Base-by-base conservation (phyloP, 1,139 yeast species). In the Magnusiomyces ingens region DNA sequence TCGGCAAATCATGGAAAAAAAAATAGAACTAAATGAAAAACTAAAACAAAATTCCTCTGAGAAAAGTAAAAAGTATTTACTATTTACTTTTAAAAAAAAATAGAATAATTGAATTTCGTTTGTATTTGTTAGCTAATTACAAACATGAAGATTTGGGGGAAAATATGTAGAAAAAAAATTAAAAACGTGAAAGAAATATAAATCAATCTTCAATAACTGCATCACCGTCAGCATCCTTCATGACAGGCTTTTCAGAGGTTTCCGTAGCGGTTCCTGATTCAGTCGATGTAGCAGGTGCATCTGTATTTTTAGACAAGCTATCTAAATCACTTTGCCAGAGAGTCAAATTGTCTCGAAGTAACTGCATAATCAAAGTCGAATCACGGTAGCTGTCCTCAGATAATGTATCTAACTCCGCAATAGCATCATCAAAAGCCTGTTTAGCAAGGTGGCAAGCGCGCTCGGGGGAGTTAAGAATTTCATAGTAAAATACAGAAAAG, bases 381-480 rank as follows among this genome's bases (percentile, higher is more conserved):
- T 93, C 99, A 75, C 93, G 89, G 84, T 93, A 93, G 63, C 96
- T 87, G 78, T 93, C 99, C 78, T 93, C 99, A 50, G 96, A 87
- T 68, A 93, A 81, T 62, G 98, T 91, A 76, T 93, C 99, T 72
- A 93, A 84, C 78, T 93, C 98, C 64, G 98, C 96, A 71, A 93
- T 95, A 62, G 99, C 99, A 72, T 93, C 99, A 73, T 93, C 99
- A 67, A 93, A 93, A 52, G 99, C 99, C 78, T 93, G 99, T 75
- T 93, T 93, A 67, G 99, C 99, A 74, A 93, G 83, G 73, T 93
- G 97, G 75, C 99, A 93, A 64, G 99, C 99, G 75, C 96, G 89
- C 74, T 93, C 98, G 67, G 99, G 99, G 60, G 97, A 87, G 76
- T 91, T 90, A 74, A 91, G 88, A 69, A 93, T 93, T 79, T 93